Conservation (phyloP, 2,329 filamentous ascomycete genomes). For the Talaromyces atroroseus region DNA sequence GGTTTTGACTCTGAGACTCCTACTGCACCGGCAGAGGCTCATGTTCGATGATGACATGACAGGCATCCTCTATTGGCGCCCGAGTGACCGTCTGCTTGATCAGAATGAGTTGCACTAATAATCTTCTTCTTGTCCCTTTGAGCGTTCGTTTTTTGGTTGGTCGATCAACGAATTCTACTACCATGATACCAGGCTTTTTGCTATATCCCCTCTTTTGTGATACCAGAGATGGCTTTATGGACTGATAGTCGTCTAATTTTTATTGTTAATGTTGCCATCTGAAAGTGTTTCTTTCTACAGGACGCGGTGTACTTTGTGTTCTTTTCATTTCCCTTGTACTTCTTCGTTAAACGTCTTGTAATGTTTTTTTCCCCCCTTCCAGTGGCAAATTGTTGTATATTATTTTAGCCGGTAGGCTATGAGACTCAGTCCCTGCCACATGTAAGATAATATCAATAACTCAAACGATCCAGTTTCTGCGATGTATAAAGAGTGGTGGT, state of each 20-base stretch:
- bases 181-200: slow-evolving; percentile 9
- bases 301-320: too few relatives aligned
- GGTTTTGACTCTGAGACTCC: slow-evolving; percentile 17
- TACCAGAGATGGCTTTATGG: background rate
- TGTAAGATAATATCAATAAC: background rate
- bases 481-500: background rate
- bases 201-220: slow-evolving; percentile 1
- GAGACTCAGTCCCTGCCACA: background rate
- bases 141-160: slow-evolving; percentile 6
- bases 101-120: background rate
- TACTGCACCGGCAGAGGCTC: background rate
- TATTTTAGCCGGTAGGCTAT: background rate
- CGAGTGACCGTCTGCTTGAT: background rate
- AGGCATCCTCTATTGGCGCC: too few relatives aligned
- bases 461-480: too few relatives aligned
- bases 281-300: background rate
- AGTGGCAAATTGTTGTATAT: background rate
- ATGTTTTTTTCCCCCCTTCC: background rate
- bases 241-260: background rate
- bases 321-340: slow-evolving; percentile 3
- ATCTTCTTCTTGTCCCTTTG: background rate
- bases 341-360: background rate
- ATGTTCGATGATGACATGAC: slow-evolving; percentile 8
- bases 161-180: slow-evolving; percentile 4
- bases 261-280: background rate